phyloP scores from a whole-genome alignment of 768 basidiomycete genomes.

The Termitomyces sp. region DNA sequence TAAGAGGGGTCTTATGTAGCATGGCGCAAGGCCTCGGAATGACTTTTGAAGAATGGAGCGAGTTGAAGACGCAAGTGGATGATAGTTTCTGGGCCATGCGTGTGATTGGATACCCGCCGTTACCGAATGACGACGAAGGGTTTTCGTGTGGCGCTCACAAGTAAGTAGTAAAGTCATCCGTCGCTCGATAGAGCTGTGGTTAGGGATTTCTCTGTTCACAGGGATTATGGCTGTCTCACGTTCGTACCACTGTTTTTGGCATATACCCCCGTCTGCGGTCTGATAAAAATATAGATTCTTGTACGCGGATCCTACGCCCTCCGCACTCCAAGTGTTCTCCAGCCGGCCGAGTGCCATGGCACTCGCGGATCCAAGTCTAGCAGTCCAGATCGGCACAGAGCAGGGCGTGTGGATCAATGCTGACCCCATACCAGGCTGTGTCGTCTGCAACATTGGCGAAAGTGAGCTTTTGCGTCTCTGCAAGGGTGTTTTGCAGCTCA shows the following conservation, averaged over 20 bases:
- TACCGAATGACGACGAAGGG: slow-evolving; percentile 75
- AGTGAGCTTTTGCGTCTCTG: slow-evolving; percentile 42
- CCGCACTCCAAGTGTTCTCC: slow-evolving; percentile 80
- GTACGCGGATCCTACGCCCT: slow-evolving; percentile 75
- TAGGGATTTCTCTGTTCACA: slow-evolving; percentile 22
- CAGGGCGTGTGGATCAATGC: slow-evolving; percentile 78
- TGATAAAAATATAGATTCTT: too few relatives aligned
- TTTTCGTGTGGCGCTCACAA: slow-evolving; percentile 90
- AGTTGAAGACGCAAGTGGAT: slow-evolving; percentile 64
- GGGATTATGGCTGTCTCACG: slow-evolving; percentile 92
- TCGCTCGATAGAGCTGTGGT: neutral
- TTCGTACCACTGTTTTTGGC: slow-evolving; percentile 30
- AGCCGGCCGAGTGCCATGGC: slow-evolving; percentile 30
- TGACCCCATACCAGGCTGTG: slow-evolving; percentile 75
- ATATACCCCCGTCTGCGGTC: too few relatives aligned
- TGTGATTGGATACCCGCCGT: slow-evolving; percentile 83
- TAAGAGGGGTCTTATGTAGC: slow-evolving; percentile 28
- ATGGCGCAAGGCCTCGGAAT: slow-evolving; percentile 82
- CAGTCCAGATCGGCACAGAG: slow-evolving; percentile 48
- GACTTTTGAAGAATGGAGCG: slow-evolving; percentile 62
- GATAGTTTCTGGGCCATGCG: slow-evolving; percentile 92
- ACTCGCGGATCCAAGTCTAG: slow-evolving; percentile 30
- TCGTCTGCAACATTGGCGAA: slow-evolving; percentile 91
- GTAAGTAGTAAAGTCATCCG: slow-evolving; percentile 29
- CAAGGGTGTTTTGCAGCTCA: neutral